These are phyloP conservation scores for Novymonas esmeraldas DNA, from an alignment of 208 protist species.

Conservation along the genomic window DNA sequence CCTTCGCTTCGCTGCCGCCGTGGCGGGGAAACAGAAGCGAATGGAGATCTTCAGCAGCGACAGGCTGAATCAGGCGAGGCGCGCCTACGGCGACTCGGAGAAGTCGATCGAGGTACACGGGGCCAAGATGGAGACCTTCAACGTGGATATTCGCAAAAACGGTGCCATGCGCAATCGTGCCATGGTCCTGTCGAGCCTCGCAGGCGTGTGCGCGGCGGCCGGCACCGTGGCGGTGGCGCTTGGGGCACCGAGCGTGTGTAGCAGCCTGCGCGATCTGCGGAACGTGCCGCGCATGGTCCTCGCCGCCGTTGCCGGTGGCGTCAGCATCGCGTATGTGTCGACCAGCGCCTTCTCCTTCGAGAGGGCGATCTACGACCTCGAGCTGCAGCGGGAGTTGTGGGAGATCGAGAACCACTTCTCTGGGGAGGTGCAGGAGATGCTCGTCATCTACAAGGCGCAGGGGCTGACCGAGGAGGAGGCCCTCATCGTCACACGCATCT, in stretches of 20 bases:
- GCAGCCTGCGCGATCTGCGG: slow-evolving; percentile 15
- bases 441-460: slow-evolving; percentile 91
- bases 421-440: slow-evolving; percentile 93
- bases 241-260: slow-evolving; percentile 7
- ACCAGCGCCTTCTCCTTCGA: slow-evolving; percentile 64
- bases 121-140: slow-evolving; percentile 78
- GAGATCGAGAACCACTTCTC: slow-evolving; percentile 93
- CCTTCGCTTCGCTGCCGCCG: too few relatives aligned
- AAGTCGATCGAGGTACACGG: slow-evolving; percentile 75
- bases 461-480: slow-evolving; percentile 91
- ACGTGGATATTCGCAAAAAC: slow-evolving; percentile 85
- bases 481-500: slow-evolving; percentile 80
- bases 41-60: slow-evolving; percentile 48
- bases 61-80: slow-evolving; percentile 46
- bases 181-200: slow-evolving; percentile 54
- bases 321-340: slow-evolving; percentile 49
- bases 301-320: slow-evolving; percentile 38
- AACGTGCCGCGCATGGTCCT: slow-evolving; percentile 39
- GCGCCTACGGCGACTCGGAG: slow-evolving; percentile 67
- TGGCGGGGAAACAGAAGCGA: too few relatives aligned
- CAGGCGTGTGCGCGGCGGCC: slow-evolving; percentile 60
- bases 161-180: slow-evolving; percentile 81
- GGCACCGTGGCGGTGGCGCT: slow-evolving; percentile 34
- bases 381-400: slow-evolving; percentile 92
- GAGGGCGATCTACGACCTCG: slow-evolving; percentile 78